These are phyloP conservation scores for Amphicarpaea edgeworthii DNA, from an alignment of 306 rosid genomes.

Conservation along the genomic window DNA sequence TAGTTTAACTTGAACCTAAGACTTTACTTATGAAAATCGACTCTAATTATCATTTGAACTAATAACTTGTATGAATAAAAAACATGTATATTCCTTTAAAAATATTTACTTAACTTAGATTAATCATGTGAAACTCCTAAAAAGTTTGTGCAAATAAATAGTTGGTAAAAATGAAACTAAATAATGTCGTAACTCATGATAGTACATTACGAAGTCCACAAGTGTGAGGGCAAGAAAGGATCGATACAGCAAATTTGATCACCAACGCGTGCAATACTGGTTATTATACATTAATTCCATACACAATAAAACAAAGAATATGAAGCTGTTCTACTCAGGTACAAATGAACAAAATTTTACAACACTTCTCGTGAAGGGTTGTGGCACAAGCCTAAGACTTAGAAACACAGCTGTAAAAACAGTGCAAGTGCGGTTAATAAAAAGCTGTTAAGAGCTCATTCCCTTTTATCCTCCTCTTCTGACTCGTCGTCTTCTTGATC, in stretches of 20 bases:
- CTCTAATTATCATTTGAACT: no score
- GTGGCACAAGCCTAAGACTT: slow-evolving; percentile 46
- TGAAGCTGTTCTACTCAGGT: slow-evolving; percentile 41
- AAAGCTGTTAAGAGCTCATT: slow-evolving; percentile 48
- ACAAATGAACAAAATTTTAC: slow-evolving; percentile 55
- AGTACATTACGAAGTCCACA: background rate
- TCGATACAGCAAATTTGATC: slow-evolving; percentile 23
- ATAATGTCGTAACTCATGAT: background rate
- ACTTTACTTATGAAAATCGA: no score
- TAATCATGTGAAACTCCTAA: no score
- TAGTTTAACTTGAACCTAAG: no score
- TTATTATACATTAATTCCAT: slow-evolving; percentile 54
- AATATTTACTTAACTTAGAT: no score
- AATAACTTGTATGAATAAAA: no score
- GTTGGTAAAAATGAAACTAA: background rate
- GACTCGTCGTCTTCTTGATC: slow-evolving; percentile 66
- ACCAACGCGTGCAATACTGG: slow-evolving; percentile 42
- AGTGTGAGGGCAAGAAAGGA: slow-evolving; percentile 14
- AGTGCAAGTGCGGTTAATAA: slow-evolving; percentile 14
- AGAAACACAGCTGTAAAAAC: slow-evolving; percentile 30
- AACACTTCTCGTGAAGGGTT: slow-evolving; percentile 47
- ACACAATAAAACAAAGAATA: slow-evolving; percentile 44
- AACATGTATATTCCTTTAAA: no score
- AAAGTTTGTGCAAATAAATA: no score
- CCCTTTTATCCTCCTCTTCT: slow-evolving; percentile 91